Conservation (phyloP, 179 eudicot species). For the Silene noctiflora region DNA sequence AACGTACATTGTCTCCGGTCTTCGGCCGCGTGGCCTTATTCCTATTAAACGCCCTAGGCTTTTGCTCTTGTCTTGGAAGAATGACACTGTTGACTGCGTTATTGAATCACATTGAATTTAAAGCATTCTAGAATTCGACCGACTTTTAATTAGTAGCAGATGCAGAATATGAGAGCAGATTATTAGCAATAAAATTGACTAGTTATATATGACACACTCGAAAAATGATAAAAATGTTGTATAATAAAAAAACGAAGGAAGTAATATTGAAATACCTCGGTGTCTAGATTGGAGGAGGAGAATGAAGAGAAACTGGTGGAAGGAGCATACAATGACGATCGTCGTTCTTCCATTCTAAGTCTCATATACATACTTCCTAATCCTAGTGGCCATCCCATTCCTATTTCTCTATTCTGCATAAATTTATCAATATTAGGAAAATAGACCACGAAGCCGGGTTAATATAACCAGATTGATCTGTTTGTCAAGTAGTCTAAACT, state of each 20-base stretch:
- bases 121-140: too few species aligned
- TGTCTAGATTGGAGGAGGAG: constrained; percentile 59
- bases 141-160: too few species aligned
- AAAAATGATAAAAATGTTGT: too few species aligned
- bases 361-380: constrained; percentile 54
- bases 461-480: too few species aligned
- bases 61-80: constrained; percentile 61
- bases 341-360: constrained; percentile 25
- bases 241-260: too few species aligned
- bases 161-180: too few species aligned
- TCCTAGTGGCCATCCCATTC: constrained; percentile 69
- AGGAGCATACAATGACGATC: constrained; percentile 20
- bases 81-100: constrained; percentile 52
- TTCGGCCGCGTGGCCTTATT: constrained; percentile 34
- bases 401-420: constrained; percentile 33
- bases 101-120: neutral
- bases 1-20: constrained; percentile 10
- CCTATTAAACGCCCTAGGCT: constrained; percentile 57
- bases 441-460: too few species aligned
- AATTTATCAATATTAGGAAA: neutral
- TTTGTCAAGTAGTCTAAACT: too few species aligned
- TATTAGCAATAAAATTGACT: too few species aligned
- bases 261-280: constrained; percentile 38
- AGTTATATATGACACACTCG: too few species aligned
- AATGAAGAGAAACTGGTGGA: constrained; percentile 60